These are phyloP conservation scores for Syncephalastrum monosporum DNA, from an alignment of 371 early-diverging fungal species.

Conservation along the genomic window DNA sequence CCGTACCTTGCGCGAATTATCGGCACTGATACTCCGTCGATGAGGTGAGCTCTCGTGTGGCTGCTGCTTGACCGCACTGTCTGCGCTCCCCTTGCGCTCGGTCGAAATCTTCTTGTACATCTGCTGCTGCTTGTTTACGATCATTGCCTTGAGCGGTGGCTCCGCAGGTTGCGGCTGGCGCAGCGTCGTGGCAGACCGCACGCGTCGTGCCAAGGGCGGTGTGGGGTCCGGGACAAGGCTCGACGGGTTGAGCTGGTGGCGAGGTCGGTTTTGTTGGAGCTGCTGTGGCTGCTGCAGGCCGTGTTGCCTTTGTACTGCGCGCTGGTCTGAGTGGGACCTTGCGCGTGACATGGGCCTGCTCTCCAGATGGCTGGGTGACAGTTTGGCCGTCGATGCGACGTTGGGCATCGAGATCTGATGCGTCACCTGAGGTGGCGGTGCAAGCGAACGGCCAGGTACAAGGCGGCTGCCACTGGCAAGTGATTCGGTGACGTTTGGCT, in stretches of 20 bases:
- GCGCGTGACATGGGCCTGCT: constrained; percentile 32
- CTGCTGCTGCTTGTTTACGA: constrained; percentile 32
- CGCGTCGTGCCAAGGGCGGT: constrained; percentile 36
- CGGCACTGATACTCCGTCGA: constrained; percentile 43
- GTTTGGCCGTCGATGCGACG: constrained; percentile 19
- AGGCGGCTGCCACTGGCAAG: constrained; percentile 9
- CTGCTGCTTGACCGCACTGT: neutral
- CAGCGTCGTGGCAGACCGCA: constrained; percentile 40
- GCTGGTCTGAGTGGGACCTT: constrained; percentile 44
- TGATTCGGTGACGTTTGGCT: constrained; percentile 7
- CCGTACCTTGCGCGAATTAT: constrained; percentile 18
- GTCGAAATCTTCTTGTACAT: constrained; percentile 13
- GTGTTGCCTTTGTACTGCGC: neutral
- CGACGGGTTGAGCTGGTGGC: neutral
- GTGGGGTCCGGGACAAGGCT: constrained; percentile 4
- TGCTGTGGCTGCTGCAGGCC: neutral
- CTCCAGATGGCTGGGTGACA: constrained; percentile 20
- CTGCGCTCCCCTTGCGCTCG: constrained; percentile 2
- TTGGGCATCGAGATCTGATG: neutral
- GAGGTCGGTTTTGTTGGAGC: neutral
- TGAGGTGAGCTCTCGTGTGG: constrained; percentile 16
- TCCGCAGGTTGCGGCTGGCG: constrained; percentile 29
- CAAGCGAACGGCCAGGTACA: constrained; percentile 4
- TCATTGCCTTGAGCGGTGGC: constrained; percentile 33
- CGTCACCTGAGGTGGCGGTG: neutral